Conservation (phyloP, 345 rosid species). For the sweet orange (Citrus sinensis) region DNA sequence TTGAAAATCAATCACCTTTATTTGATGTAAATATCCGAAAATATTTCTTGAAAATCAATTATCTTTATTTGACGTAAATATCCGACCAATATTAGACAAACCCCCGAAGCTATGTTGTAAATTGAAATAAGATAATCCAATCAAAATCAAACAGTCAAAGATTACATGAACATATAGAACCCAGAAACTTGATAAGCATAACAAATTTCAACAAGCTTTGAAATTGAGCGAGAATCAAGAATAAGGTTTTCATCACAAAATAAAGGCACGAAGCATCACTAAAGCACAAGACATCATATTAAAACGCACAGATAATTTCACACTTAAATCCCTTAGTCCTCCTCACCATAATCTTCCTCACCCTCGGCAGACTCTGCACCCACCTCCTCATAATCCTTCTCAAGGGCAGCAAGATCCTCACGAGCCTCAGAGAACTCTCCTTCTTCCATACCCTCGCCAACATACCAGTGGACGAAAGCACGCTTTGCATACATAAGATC, state of each 20-base stretch:
- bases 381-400: constrained; percentile 79
- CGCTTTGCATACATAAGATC: constrained; percentile 78
- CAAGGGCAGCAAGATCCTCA: constrained; percentile 73
- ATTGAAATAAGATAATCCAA: too few species aligned
- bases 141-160: neutral
- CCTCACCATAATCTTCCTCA: constrained; percentile 59
- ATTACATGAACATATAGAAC: neutral
- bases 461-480: constrained; percentile 80
- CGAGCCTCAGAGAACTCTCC: constrained; percentile 82
- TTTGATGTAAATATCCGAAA: too few species aligned
- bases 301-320: neutral
- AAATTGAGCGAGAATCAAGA: neutral
- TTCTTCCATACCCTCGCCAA: constrained; percentile 88
- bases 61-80: too few species aligned
- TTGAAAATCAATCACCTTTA: too few species aligned
- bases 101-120: too few species aligned
- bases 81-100: too few species aligned
- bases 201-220: neutral
- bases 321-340: constrained; percentile 25
- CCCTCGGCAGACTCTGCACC: constrained; percentile 78
- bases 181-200: neutral
- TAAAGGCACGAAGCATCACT: neutral
- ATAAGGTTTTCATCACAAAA: neutral
- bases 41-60: too few species aligned
- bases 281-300: neutral